Conservation (phyloP, 306 rosid genomes). For the Quercus parvula region DNA sequence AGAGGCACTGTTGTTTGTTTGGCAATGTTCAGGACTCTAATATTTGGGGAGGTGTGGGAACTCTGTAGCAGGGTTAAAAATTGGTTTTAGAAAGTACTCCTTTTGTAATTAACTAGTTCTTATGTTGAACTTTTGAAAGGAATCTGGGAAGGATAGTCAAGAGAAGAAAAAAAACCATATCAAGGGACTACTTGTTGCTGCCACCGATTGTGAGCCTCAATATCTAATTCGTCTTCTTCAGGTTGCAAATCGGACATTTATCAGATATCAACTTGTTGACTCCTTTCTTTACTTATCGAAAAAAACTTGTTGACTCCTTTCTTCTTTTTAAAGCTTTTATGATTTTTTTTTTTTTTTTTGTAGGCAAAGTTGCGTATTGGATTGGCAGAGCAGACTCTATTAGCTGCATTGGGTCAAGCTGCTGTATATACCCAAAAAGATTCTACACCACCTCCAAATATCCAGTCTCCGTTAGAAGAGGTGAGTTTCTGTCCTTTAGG, state of each 20-base stretch:
- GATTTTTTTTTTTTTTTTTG: conserved; percentile 2
- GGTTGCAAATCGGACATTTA: conserved; percentile 42
- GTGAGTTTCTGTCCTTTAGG: conserved; percentile 36
- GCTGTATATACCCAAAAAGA: conserved; percentile 70
- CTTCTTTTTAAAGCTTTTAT: conserved; percentile 17
- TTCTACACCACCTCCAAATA: conserved; percentile 56
- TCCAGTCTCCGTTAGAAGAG: conserved; percentile 81
- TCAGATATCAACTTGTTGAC: conserved; percentile 15
- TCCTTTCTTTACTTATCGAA: neutral
- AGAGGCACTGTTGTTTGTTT: neutral
- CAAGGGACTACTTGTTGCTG: conserved; percentile 86
- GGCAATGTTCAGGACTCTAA: neutral
- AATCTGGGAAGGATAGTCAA: conserved; percentile 93
- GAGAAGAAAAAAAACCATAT: conserved; percentile 88
- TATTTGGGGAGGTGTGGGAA: neutral
- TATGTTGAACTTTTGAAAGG: conserved; percentile 43
- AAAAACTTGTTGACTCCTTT: conserved; percentile 11
- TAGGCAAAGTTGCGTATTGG: conserved; percentile 88
- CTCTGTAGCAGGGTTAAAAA: neutral
- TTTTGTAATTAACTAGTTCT: neutral
- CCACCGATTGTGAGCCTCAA: conserved; percentile 88
- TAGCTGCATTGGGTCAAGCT: conserved; percentile 95
- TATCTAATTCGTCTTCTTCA: conserved; percentile 83
- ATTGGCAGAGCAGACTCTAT: conserved; percentile 80
- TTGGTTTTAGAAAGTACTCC: neutral